Evolutionary conservation across 2,329 filamentous ascomycete genomes (phyloP).

Genomic region (Diaporthe citri): DNA sequence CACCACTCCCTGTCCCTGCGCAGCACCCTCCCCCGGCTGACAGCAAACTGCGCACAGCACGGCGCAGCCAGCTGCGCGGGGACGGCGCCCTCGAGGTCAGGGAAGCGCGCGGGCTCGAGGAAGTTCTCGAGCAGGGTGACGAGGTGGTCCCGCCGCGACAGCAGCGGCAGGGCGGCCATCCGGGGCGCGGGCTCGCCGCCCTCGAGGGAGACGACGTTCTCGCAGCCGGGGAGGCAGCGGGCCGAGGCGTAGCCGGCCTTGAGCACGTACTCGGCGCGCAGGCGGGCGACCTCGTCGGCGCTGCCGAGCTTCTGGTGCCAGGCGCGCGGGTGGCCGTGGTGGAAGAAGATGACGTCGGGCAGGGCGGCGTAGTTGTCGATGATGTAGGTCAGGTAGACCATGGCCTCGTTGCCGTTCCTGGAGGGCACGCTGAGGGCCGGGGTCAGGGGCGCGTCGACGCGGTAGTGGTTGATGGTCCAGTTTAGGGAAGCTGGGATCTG

Average conservation of each 20-base stretch:
- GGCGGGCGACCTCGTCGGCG: constrained; percentile 60
- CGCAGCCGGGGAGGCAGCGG: constrained; percentile 59
- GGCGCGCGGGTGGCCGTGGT: constrained; percentile 65
- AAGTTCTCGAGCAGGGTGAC: constrained; percentile 44
- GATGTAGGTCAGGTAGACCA: constrained; percentile 73
- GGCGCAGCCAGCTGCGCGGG: constrained; percentile 55
- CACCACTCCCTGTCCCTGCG: constrained; percentile 58
- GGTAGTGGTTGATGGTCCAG: constrained; percentile 45
- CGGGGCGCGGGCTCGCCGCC: constrained; percentile 11
- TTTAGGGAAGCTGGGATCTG: constrained; percentile 33
- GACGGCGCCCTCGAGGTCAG: constrained; percentile 43
- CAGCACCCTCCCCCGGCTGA: constrained; percentile 57
- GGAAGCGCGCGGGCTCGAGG: constrained; percentile 34
- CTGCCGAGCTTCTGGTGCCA: constrained; percentile 71
- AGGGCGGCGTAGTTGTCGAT: constrained; percentile 72
- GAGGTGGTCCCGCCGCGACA: constrained; percentile 41
- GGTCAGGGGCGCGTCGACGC: constrained; percentile 43
- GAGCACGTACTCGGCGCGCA: constrained; percentile 64
- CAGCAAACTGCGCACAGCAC: constrained; percentile 68
- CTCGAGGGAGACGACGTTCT: constrained; percentile 45
- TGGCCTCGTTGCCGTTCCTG: constrained; percentile 67
- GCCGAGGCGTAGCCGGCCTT: constrained; percentile 70
- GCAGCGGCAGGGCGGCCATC: not conserved
- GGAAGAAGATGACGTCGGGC: constrained; percentile 70
- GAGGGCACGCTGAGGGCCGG: constrained; percentile 43